Percentiles rank a stretch among this genome's conserved stretches.
Evolutionary conservation across 2,329 filamentous ascomycete species (phyloP).

Genomic region (Colletotrichum australisinense): DNA sequence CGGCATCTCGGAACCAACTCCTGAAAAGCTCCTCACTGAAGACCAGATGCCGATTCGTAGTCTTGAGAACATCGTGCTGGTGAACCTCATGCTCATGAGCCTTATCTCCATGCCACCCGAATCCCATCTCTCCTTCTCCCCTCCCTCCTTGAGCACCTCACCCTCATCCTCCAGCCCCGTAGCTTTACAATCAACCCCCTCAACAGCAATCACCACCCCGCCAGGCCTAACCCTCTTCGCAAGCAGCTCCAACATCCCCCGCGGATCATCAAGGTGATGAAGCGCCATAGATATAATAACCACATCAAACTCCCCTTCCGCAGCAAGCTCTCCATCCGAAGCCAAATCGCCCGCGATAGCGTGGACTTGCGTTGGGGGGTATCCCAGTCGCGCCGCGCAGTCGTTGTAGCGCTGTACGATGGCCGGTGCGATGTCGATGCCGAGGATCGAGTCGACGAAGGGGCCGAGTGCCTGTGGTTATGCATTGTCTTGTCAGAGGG

Average conservation of each 20-base stretch:
- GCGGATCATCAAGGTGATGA: constrained; percentile 47
- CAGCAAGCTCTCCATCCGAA: constrained; percentile 36
- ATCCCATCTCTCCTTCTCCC: background rate
- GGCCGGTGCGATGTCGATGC: constrained; percentile 48
- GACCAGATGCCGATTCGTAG: constrained; percentile 36
- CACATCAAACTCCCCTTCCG: constrained; percentile 44
- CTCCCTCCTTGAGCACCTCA: background rate
- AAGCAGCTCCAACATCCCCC: constrained; percentile 42
- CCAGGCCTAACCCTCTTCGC: constrained; percentile 42
- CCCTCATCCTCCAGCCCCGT: background rate
- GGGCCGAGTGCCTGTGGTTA: constrained; percentile 44
- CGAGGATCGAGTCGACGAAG: constrained; percentile 44
- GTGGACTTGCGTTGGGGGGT: constrained; percentile 39
- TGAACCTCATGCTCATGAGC: no score
- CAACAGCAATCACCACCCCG: constrained; percentile 47
- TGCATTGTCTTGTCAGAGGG: background rate
- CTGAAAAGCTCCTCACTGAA: constrained; percentile 41
- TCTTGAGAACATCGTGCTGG: constrained; percentile 30
- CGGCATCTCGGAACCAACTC: constrained; percentile 45
- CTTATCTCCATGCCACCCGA: constrained; percentile 22
- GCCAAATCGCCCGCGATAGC: constrained; percentile 47
- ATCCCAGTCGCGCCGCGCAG: constrained; percentile 40
- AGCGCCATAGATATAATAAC: constrained; percentile 49
- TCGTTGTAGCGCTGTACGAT: constrained; percentile 48
- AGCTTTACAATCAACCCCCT: constrained; percentile 40